A percentile compares a stretch with the other conserved stretches of the same genome.
Conservation (phyloP, 805 yeast species). For the Tetrapisispora phaffii region DNA sequence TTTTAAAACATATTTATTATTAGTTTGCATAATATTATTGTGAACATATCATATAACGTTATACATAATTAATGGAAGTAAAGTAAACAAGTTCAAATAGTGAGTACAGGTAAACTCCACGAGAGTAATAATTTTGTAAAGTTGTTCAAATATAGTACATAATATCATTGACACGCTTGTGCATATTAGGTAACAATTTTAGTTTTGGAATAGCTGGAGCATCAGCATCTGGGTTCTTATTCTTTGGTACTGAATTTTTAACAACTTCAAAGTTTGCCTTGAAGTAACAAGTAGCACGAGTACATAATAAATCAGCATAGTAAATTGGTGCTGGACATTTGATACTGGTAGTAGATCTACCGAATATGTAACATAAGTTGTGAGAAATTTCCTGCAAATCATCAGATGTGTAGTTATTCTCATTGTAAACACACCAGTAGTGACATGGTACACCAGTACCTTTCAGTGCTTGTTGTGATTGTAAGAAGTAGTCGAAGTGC, state of each 20-base stretch:
- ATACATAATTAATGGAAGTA: too few relatives aligned
- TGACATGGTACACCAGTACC: constrained; percentile 23
- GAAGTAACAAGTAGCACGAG: constrained; percentile 16
- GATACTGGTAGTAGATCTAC: constrained; percentile 16
- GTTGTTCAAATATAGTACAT: constrained; percentile 15
- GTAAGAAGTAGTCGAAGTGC: constrained; percentile 19
- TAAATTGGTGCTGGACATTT: constrained; percentile 16
- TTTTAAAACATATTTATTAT: too few relatives aligned
- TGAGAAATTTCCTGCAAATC: constrained; percentile 15
- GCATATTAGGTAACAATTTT: constrained; percentile 10
- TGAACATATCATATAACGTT: too few relatives aligned
- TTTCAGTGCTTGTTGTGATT: constrained; percentile 16
- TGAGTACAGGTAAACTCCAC: not conserved
- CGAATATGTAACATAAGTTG: constrained; percentile 15
- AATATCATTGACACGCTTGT: constrained; percentile 11
- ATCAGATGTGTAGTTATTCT: constrained; percentile 13
- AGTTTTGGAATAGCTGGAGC: constrained; percentile 7
- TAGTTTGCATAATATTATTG: too few relatives aligned
- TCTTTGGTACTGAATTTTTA: not conserved
- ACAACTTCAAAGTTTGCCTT: constrained; percentile 13
- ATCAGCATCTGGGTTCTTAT: constrained; percentile 1
- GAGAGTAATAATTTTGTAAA: not conserved
- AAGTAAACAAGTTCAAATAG: not conserved
- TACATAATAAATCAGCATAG: constrained; percentile 17
- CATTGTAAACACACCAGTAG: constrained; percentile 19